phyloP scores from a whole-genome alignment of 208 protist genomes.

The Crithidia fasciculata region DNA sequence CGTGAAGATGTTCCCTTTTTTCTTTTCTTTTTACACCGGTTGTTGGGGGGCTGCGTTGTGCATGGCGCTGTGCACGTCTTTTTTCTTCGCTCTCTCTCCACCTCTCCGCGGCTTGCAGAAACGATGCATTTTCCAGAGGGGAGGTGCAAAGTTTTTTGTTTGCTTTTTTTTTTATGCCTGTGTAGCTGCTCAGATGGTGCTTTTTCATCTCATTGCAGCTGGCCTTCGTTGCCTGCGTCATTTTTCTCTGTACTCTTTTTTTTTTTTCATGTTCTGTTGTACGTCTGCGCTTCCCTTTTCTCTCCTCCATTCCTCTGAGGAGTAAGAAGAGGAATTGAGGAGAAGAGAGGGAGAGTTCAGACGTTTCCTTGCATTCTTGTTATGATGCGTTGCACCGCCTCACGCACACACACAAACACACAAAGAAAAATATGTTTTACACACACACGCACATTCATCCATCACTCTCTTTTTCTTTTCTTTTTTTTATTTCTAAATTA shows the following conservation, averaged over 20 bases:
- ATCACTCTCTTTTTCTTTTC: slow-evolving; percentile 2
- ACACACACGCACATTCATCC: background rate
- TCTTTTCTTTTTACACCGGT: background rate
- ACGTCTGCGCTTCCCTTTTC: too few species aligned
- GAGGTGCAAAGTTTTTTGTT: background rate
- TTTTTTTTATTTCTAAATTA: slow-evolving; percentile 24
- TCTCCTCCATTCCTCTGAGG: background rate
- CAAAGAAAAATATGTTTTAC: background rate
- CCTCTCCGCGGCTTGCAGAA: background rate
- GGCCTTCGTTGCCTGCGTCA: background rate
- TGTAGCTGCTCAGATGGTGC: background rate
- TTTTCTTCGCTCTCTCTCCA: background rate
- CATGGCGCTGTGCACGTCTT: background rate
- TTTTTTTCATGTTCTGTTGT: background rate
- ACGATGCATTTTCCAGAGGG: background rate
- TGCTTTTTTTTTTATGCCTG: background rate
- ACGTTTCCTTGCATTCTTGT: background rate
- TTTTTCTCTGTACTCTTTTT: background rate
- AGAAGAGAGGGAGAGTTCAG: background rate
- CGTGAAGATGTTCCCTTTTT: too few species aligned
- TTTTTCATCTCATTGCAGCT: too few species aligned
- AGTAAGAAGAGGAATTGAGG: background rate
- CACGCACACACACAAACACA: background rate
- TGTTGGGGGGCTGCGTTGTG: background rate
- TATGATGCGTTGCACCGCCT: background rate